These are phyloP conservation scores for Gamsiella multidivaricata DNA, from an alignment of 192 early-diverging fungal species.

Conservation along the genomic window DNA sequence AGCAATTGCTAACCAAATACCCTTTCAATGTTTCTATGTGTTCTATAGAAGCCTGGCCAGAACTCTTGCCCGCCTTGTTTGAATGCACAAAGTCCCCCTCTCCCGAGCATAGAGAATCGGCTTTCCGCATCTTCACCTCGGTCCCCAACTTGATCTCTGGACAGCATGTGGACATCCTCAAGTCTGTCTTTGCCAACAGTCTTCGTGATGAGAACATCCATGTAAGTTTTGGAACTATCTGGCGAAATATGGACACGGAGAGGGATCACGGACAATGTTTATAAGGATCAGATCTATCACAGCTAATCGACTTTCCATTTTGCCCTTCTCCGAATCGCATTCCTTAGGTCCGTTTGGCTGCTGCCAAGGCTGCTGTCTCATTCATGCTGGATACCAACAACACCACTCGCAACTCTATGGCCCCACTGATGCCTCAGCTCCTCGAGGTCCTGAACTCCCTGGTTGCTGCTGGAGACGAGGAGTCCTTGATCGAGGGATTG, in stretches of 20 bases:
- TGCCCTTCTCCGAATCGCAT: neutral
- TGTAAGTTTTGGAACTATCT: slow-evolving; percentile 20
- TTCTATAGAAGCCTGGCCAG: slow-evolving; percentile 78
- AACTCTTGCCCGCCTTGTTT: slow-evolving; percentile 83
- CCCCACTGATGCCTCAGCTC: slow-evolving; percentile 83
- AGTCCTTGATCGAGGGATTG: slow-evolving; percentile 76
- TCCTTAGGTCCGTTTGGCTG: slow-evolving; percentile 80
- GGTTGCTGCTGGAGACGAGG: slow-evolving; percentile 76
- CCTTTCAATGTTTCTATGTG: neutral
- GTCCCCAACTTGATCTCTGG: slow-evolving; percentile 82
- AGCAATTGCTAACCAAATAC: neutral
- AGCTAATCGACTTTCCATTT: slow-evolving; percentile 3
- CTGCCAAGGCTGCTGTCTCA: slow-evolving; percentile 79
- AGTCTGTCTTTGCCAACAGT: slow-evolving; percentile 76
- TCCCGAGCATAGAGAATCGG: slow-evolving; percentile 84
- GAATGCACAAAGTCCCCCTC: slow-evolving; percentile 82
- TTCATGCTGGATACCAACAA: slow-evolving; percentile 79
- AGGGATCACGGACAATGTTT: neutral
- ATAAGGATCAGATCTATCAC: slow-evolving; percentile 11
- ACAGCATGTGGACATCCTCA: slow-evolving; percentile 77
- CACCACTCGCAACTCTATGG: slow-evolving; percentile 64
- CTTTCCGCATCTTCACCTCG: slow-evolving; percentile 89
- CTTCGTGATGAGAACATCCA: slow-evolving; percentile 76
- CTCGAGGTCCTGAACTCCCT: slow-evolving; percentile 83
- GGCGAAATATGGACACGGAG: no score